Evolutionary conservation across 345 rosid species (phyloP).

Genomic region (Atalantia buxifolia): DNA sequence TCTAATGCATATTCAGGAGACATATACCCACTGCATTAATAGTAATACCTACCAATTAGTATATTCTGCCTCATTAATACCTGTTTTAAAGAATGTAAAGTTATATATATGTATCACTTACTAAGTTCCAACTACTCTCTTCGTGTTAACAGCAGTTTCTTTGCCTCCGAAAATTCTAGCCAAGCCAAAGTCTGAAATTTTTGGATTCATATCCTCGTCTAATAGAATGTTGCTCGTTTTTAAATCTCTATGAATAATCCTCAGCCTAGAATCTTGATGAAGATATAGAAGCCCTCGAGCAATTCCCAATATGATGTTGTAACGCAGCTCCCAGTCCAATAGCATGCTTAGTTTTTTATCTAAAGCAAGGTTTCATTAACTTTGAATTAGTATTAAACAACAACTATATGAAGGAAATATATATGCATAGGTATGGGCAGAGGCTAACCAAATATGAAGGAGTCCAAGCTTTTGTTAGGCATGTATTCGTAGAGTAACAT

Average conservation of each 20-base stretch:
- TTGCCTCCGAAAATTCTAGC: constrained; percentile 64
- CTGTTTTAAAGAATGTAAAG: neutral
- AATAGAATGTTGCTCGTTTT: constrained; percentile 61
- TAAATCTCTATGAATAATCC: constrained; percentile 71
- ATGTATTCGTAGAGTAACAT: constrained; percentile 56
- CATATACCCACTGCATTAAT: constrained; percentile 27
- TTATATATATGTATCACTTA: constrained; percentile 22
- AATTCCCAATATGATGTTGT: constrained; percentile 56
- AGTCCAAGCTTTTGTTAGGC: constrained; percentile 62
- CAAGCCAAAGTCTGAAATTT: constrained; percentile 76
- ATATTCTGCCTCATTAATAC: neutral
- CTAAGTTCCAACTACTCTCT: constrained; percentile 73
- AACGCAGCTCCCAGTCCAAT: constrained; percentile 52
- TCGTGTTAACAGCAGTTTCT: constrained; percentile 48
- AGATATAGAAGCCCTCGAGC: constrained; percentile 70
- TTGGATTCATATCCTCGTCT: constrained; percentile 70
- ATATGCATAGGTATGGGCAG: neutral
- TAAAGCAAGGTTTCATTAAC: constrained; percentile 5
- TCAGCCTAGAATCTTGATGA: constrained; percentile 69
- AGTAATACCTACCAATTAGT: neutral
- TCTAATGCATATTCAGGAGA: constrained; percentile 22
- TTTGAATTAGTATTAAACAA: neutral
- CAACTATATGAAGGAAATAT: neutral
- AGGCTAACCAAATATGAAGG: constrained; percentile 51
- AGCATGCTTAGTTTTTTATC: constrained; percentile 30